Evolutionary conservation across 2,329 filamentous ascomycete species (phyloP).

Genomic region (Sphaceloma murrayae): DNA sequence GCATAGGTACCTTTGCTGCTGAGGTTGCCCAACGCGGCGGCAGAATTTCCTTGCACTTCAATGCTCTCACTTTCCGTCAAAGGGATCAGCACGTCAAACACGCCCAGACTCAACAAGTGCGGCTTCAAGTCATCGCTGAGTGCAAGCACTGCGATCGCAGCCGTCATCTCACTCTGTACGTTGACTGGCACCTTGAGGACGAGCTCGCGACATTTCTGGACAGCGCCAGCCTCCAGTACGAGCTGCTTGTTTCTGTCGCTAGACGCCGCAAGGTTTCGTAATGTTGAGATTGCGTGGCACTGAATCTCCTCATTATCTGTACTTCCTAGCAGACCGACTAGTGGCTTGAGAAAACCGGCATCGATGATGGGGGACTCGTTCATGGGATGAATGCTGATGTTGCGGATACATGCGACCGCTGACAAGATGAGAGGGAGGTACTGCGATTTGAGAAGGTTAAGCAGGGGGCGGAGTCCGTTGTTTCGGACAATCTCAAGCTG

Average conservation of each 20-base stretch:
- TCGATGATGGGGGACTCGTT: slow-evolving; percentile 99
- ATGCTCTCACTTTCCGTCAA: slow-evolving; percentile 92
- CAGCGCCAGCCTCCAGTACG: slow-evolving; percentile 91
- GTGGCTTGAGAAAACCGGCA: slow-evolving; percentile 83
- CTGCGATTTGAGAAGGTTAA: slow-evolving; percentile 85
- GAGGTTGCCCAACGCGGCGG: slow-evolving; percentile 86
- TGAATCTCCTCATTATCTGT: slow-evolving; percentile 99
- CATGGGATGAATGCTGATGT: slow-evolving; percentile 94
- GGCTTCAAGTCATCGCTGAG: slow-evolving; percentile 92
- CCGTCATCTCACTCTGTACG: slow-evolving; percentile 98
- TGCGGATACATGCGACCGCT: slow-evolving; percentile 94
- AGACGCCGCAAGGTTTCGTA: slow-evolving; percentile 90
- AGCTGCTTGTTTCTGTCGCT: slow-evolving; percentile 96
- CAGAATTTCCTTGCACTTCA: slow-evolving; percentile 96
- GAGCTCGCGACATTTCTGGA: slow-evolving; percentile 97
- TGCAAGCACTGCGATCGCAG: slow-evolving; percentile 93
- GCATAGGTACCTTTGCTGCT: slow-evolving; percentile 76
- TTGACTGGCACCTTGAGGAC: slow-evolving; percentile 86
- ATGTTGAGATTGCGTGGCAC: slow-evolving; percentile 93
- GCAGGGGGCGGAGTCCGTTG: slow-evolving; percentile 71
- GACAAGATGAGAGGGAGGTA: slow-evolving; percentile 94
- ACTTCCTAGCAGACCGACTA: slow-evolving; percentile 87
- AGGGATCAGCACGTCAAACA: slow-evolving; percentile 93
- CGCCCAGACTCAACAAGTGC: slow-evolving; percentile 78
- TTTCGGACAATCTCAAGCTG: slow-evolving; percentile 94